phyloP scores from a whole-genome alignment of 1,139 yeast species.

The Torulaspora globosa region DNA sequence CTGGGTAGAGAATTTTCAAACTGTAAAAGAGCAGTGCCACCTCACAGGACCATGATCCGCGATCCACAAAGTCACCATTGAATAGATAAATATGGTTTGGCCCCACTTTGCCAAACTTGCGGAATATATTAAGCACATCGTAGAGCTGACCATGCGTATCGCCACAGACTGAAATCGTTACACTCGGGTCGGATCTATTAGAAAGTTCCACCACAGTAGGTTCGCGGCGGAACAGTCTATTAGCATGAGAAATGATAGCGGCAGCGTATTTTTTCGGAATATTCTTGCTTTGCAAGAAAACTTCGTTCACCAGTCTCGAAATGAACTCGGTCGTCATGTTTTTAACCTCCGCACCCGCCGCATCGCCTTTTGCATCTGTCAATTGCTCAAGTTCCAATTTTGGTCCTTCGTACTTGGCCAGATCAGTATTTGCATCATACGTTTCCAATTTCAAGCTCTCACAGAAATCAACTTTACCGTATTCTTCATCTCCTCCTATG shows the following conservation, averaged over 20 bases:
- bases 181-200: conserved; percentile 36
- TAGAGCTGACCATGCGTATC: conserved; percentile 97
- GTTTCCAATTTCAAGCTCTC: conserved; percentile 52
- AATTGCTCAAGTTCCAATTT: conserved; percentile 43
- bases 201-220: conserved; percentile 71
- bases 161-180: conserved; percentile 77
- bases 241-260: conserved; percentile 73
- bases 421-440: conserved; percentile 35
- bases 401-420: conserved; percentile 60
- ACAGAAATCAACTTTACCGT: conserved; percentile 41
- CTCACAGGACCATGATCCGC: conserved; percentile 98
- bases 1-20: conserved; percentile 76
- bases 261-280: conserved; percentile 79
- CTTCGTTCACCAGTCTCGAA: conserved; percentile 53
- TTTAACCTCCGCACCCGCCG: conserved; percentile 30
- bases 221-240: conserved; percentile 60
- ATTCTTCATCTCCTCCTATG: conserved; percentile 60
- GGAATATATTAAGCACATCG: conserved; percentile 78
- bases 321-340: conserved; percentile 52
- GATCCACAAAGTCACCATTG: conserved; percentile 96
- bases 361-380: conserved; percentile 34
- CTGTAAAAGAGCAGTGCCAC: conserved; percentile 80
- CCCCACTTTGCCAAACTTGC: conserved; percentile 63
- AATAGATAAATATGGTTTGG: conserved; percentile 69
- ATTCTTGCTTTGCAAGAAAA: conserved; percentile 68